These are phyloP conservation scores for Penicillium goetzii DNA, from an alignment of 495 filamentous ascomycete genomes.

Conservation along the genomic window DNA sequence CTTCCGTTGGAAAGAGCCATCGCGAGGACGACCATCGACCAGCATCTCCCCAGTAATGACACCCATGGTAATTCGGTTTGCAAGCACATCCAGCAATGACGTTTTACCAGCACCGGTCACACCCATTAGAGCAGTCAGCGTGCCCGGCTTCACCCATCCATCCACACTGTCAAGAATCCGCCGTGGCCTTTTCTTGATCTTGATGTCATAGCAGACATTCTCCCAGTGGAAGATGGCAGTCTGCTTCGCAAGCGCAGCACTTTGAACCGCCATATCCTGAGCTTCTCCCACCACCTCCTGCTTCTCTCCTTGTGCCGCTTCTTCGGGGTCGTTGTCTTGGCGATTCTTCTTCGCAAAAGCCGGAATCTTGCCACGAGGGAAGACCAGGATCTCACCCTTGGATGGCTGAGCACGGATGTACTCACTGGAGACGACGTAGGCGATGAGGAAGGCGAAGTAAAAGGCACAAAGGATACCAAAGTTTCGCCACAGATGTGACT, in stretches of 20 bases:
- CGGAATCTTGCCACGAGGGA: slow-evolving; percentile 32
- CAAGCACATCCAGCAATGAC: slow-evolving; percentile 50
- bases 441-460: slow-evolving; percentile 9
- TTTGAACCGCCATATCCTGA: slow-evolving; percentile 4
- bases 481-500: slow-evolving; percentile 23
- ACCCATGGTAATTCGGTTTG: slow-evolving; percentile 52
- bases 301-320: slow-evolving; percentile 51
- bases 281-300: background rate
- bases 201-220: slow-evolving; percentile 9
- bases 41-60: slow-evolving; percentile 55
- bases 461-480: slow-evolving; percentile 19
- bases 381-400: slow-evolving; percentile 48
- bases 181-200: background rate
- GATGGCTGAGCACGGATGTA: slow-evolving; percentile 24
- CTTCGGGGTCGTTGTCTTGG: slow-evolving; percentile 10
- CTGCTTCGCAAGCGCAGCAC: slow-evolving; percentile 35
- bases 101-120: slow-evolving; percentile 63
- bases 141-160: slow-evolving; percentile 69
- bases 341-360: slow-evolving; percentile 56
- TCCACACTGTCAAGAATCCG: slow-evolving; percentile 20
- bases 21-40: slow-evolving; percentile 56
- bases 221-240: slow-evolving; percentile 11
- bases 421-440: slow-evolving; percentile 17
- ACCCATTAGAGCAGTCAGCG: slow-evolving; percentile 65
- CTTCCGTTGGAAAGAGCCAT: slow-evolving; percentile 82